Evolutionary conservation across 306 rosid genomes (phyloP), one percentile per base, ranked within the genome.

Genomic region (Dicorynia guianensis): DNA sequence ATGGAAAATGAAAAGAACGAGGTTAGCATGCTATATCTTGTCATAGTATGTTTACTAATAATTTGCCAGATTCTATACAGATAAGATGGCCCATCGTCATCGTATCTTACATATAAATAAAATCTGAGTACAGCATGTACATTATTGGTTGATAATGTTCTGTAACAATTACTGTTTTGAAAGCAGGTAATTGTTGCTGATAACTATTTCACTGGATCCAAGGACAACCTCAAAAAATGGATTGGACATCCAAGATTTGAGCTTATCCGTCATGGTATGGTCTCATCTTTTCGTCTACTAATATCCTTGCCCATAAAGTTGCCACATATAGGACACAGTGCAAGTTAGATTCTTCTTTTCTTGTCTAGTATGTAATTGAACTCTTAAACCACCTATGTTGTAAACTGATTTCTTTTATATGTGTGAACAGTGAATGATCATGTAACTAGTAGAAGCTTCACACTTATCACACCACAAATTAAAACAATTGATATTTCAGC

Each of bases 191-290:
- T 90, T 76, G 96, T 88, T 61, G 96, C 77, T 61, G 96, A 90
- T 63, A 90, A 90, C 81, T 90, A 84, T 86, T 90, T 90, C 86
- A 90, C 93, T 13, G 96, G 93, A 59, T 88, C 93, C 10, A 90
- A 88, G 86, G 96, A 88, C 77, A 90, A 90, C 74, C 86, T 90
- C 80, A 90, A 73, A 61, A 88, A 79, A 75, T 90, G 96, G 96
- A 88, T 90, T 81, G 93, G 93, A 55, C 93, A 90, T 78, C 90
- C 96, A 49, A 86, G 96, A 88, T 90, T 90, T 52, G 93, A 90
- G 85, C 93, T 88, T 67, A 90, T 90, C 57, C 96, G 96, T 43
- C 93, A 90, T 67, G 96, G 96, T 90, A 90, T 71, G n/a, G 18
- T 65, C 48, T 82, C 60, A 9, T 33, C 48, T 42, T 53, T 43